A percentile compares a stretch with the other conserved stretches of the same genome.
These are phyloP conservation scores for Nothophoma quercina DNA, from an alignment of 2,329 filamentous ascomycete genomes.

Conservation along the genomic window DNA sequence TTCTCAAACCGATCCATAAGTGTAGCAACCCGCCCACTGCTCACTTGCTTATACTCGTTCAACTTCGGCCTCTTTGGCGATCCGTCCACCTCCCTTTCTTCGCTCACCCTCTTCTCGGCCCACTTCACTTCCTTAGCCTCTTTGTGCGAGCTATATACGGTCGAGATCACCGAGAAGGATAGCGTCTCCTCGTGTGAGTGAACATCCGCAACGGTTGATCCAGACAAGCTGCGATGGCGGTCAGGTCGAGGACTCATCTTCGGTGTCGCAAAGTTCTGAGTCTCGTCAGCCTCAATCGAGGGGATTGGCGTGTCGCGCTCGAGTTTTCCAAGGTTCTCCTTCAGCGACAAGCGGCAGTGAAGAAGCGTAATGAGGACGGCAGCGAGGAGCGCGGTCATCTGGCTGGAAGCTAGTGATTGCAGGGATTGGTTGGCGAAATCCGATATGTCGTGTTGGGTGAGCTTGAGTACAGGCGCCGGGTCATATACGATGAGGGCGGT, in stretches of 20 bases:
- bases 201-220: conserved; percentile 2
- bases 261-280: neutral
- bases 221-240: conserved; percentile 7
- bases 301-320: neutral
- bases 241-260: neutral
- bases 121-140: neutral
- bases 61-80: conserved; percentile 4
- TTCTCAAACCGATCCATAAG: conserved; percentile 13
- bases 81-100: neutral
- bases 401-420: neutral
- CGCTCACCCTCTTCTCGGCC: conserved; percentile 6
- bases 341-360: neutral
- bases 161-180: neutral
- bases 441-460: neutral
- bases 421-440: neutral
- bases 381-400: neutral
- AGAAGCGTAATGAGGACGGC: neutral
- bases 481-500: neutral
- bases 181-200: neutral
- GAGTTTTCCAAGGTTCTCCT: neutral
- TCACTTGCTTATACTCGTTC: conserved; percentile 4
- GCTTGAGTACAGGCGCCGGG: neutral
- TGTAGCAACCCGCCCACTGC: conserved; percentile 10
- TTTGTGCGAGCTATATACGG: neutral
- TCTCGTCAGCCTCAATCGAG: neutral